These are phyloP conservation scores for Entamoeba invadens DNA, from an alignment of 208 protist species.

Conservation along the genomic window DNA sequence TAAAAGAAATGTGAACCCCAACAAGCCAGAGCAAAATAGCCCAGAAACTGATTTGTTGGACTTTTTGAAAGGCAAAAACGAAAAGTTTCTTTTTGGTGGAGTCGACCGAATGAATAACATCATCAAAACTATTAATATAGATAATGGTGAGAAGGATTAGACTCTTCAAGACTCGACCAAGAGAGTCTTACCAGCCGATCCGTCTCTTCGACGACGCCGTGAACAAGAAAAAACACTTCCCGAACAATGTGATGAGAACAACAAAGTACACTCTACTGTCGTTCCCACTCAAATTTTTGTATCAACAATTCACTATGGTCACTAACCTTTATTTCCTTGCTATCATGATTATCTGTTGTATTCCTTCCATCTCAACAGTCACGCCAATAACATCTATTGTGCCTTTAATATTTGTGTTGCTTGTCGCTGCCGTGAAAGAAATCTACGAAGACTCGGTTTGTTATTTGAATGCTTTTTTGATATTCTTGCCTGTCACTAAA, in stretches of 20 bases:
- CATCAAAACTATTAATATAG: too few species aligned
- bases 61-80: too few species aligned
- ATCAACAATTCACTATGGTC: not conserved
- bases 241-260: not conserved
- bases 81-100: too few species aligned
- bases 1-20: too few species aligned
- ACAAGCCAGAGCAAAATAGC: too few species aligned
- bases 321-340: slow-evolving; percentile 23
- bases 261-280: not conserved
- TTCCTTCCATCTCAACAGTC: not conserved
- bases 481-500: too few species aligned
- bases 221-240: not conserved
- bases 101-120: too few species aligned
- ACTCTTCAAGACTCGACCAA: not conserved
- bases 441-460: slow-evolving; percentile 11
- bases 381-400: not conserved
- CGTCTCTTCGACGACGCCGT: not conserved
- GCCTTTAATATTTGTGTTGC: slow-evolving; percentile 8
- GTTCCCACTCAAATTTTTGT: not conserved
- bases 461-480: not conserved
- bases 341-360: not conserved
- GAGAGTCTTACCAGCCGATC: not conserved
- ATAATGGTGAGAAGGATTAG: not conserved
- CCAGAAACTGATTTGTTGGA: too few species aligned
- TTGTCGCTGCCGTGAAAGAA: slow-evolving; percentile 13